A percentile compares a stretch with the other conserved stretches of the same genome.
phyloP scores from a whole-genome alignment of 768 basidiomycete species.

The Sarcodon sp. region DNA sequence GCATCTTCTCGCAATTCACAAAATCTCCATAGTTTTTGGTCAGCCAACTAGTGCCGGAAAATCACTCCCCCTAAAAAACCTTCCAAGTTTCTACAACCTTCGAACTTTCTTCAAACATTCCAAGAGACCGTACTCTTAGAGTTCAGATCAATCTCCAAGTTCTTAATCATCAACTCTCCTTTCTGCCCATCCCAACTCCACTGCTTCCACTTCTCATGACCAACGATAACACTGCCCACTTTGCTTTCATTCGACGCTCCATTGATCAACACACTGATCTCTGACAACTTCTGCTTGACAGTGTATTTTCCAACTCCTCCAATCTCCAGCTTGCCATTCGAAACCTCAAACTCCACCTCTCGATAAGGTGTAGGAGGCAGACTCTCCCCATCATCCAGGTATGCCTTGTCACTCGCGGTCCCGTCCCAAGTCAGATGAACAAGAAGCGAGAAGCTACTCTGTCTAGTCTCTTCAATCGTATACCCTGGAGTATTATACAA shows the following conservation, averaged over 20 bases:
- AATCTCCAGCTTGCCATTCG: conserved; percentile 23
- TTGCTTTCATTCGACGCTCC: conserved; percentile 17
- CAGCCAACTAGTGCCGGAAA: too few relatives aligned
- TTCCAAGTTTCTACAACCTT: too few relatives aligned
- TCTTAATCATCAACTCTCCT: not conserved
- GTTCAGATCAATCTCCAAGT: not conserved
- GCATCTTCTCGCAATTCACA: too few relatives aligned
- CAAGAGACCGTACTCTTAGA: too few relatives aligned
- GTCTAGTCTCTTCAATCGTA: conserved; percentile 53
- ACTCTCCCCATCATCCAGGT: conserved; percentile 60
- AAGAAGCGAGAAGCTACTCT: conserved; percentile 49
- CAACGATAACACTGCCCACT: conserved; percentile 18
- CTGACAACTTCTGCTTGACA: conserved; percentile 32
- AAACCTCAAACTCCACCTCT: conserved; percentile 30
- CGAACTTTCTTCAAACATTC: too few relatives aligned
- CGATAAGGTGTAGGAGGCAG: conserved; percentile 42
- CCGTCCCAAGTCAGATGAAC: conserved; percentile 29
- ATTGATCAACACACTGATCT: conserved; percentile 46
- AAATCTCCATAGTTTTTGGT: too few relatives aligned
- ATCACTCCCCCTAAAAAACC: too few relatives aligned
- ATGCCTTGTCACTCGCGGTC: conserved; percentile 43
- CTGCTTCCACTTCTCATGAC: not conserved
- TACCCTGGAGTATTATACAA: conserved; percentile 51
- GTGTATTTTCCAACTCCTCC: conserved; percentile 25
- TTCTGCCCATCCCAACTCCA: not conserved